Conservation (phyloP, 2,329 filamentous ascomycete species). For the Leptographium procerum region DNA sequence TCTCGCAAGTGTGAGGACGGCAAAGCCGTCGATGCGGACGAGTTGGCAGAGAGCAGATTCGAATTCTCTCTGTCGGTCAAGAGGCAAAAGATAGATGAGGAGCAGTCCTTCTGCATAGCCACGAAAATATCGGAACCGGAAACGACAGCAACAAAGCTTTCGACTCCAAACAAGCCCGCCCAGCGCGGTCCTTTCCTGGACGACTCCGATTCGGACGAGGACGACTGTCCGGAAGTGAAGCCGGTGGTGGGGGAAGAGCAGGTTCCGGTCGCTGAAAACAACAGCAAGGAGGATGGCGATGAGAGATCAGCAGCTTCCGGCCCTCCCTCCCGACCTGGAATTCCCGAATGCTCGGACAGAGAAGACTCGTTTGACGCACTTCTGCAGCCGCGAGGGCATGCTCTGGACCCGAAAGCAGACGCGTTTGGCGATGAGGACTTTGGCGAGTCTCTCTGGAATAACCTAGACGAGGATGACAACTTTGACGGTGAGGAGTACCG, state of each 20-base stretch:
- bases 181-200: slow-evolving; percentile 52
- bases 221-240: neutral
- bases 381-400: neutral
- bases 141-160: slow-evolving; percentile 31
- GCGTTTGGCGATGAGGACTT: slow-evolving; percentile 7
- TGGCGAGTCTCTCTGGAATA: slow-evolving; percentile 21
- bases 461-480: slow-evolving; percentile 36
- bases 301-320: neutral
- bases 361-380: neutral
- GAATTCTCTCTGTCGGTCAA: slow-evolving; percentile 4
- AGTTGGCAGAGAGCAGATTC: slow-evolving; percentile 4
- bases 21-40: slow-evolving; percentile 13
- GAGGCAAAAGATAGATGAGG: neutral
- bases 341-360: neutral
- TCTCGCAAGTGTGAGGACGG: neutral
- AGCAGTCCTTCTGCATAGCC: neutral
- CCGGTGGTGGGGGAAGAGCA: neutral
- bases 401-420: neutral
- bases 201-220: slow-evolving; percentile 22
- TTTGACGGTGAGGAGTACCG: slow-evolving; percentile 33
- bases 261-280: too few relatives aligned
- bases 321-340: neutral
- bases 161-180: slow-evolving; percentile 8
- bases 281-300: neutral
- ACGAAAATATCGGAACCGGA: slow-evolving; percentile 19